A percentile compares a stretch with the other conserved stretches of the same genome.
phyloP scores from a whole-genome alignment of 192 early-diverging fungal genomes.

The Coemansia sp. region DNA sequence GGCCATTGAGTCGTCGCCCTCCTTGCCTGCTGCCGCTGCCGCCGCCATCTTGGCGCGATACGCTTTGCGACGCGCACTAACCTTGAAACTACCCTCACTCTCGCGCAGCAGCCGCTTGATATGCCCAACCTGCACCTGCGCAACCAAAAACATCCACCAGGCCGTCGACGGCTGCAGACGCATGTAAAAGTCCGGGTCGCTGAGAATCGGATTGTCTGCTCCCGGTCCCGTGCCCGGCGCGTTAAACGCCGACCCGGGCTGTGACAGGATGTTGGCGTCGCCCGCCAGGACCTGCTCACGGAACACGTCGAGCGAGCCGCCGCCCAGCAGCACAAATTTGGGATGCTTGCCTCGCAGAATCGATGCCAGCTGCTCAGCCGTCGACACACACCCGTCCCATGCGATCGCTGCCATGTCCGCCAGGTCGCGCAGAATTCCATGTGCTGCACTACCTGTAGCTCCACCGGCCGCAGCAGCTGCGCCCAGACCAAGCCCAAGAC shows the following conservation, averaged over 20 bases:
- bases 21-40: constrained; percentile 8
- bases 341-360: constrained; percentile 52
- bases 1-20: constrained; percentile 9
- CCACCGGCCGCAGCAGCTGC: background rate
- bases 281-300: constrained; percentile 40
- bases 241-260: constrained; percentile 47
- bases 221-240: constrained; percentile 47
- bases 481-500: constrained; percentile 3
- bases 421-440: constrained; percentile 35
- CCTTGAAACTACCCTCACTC: constrained; percentile 48
- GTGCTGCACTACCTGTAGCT: background rate
- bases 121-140: constrained; percentile 52
- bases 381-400: constrained; percentile 52
- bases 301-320: constrained; percentile 29
- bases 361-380: constrained; percentile 49
- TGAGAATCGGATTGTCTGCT: constrained; percentile 51
- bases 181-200: constrained; percentile 52
- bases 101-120: constrained; percentile 51
- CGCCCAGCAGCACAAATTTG: constrained; percentile 45
- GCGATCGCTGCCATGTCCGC: constrained; percentile 45
- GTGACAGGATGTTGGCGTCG: constrained; percentile 46
- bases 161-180: constrained; percentile 52
- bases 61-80: constrained; percentile 31
- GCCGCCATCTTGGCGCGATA: constrained; percentile 13
- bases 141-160: constrained; percentile 53